These are phyloP conservation scores for Talaromyces sp. DNA, from an alignment of 2,329 filamentous ascomycete species.

Conservation along the genomic window DNA sequence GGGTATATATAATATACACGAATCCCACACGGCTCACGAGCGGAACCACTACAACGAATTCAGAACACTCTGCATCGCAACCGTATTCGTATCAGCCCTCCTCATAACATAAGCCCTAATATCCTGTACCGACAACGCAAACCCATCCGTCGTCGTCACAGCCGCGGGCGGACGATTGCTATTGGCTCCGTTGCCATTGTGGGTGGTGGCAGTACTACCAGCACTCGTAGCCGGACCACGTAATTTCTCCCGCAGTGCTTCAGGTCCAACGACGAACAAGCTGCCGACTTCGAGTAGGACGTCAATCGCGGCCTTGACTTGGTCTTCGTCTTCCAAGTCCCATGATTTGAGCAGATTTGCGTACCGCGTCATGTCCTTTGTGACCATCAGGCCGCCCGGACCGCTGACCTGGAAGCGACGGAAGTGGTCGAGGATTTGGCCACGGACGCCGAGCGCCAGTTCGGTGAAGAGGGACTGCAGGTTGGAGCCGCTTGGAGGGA, in stretches of 20 bases:
- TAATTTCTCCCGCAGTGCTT: constrained; percentile 68
- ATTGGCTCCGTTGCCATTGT: constrained; percentile 33
- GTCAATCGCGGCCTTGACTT: constrained; percentile 61
- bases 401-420: constrained; percentile 92
- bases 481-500: constrained; percentile 66
- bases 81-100: constrained; percentile 76
- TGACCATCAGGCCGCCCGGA: constrained; percentile 89
- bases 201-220: background rate
- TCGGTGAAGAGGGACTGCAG: constrained; percentile 78
- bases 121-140: constrained; percentile 45
- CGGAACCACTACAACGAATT: constrained; percentile 52
- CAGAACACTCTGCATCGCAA: constrained; percentile 79
- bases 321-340: constrained; percentile 62
- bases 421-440: constrained; percentile 83
- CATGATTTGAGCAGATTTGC: constrained; percentile 79
- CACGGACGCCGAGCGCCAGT: constrained; percentile 72
- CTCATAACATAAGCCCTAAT: constrained; percentile 80
- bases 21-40: background rate
- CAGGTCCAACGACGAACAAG: constrained; percentile 86
- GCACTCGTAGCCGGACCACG: constrained; percentile 53
- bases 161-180: constrained; percentile 25
- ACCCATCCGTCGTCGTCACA: constrained; percentile 50
- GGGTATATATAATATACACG: background rate
- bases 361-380: constrained; percentile 93
- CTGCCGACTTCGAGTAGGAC: constrained; percentile 90